Evolutionary conservation across 768 basidiomycete genomes (phyloP), one percentile per base, ranked within the genome.

Genomic region (Suillus fuscotomentosus): DNA sequence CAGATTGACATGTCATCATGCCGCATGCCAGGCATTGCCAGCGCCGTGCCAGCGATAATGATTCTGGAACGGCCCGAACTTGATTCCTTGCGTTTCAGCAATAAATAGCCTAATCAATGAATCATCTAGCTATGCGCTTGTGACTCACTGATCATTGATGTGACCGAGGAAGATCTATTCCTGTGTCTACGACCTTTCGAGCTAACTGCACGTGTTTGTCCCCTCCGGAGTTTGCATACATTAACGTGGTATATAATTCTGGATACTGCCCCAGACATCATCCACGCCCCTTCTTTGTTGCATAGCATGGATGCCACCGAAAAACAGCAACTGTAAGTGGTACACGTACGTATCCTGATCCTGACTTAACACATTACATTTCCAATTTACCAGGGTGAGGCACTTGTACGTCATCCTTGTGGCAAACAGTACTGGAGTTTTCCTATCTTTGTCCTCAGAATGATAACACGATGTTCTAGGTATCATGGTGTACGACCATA

Each of bases 401-500:
- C 63, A 65, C 53, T 48, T 38, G 13, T 48, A 45, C 53, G 31
- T 63, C 14, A 38, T 15, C 4, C 14, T 64, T 15, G 27, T 65
- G 45, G 63, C 63, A 31, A n/a, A 54, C 38, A 56, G 66, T 65
- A 43, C 53, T 36, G 11, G 66, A 39, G 42, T 47, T 14, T 14
- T 38, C 31, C 24, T 36, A 27, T 10, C 45, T 10, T 31, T 36
- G n/a, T 17, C 47, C 20, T 38, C 36, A 6, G 11, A n/a, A 55
- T 38, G 36, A 24, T 57, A 15, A 36, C 27, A 43, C 11, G 5
- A 17, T 22, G 17, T 22, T 36, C n/a, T 65, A 77, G 76, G 66
- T 11, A 31, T 77, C 0, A 60, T 76, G 43, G 69, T 71, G 39
- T 77, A 76, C 65, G 76, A 77, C 68, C 69, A 70, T 61, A 3